These are phyloP conservation scores for Opeltia flavorubescens DNA, from an alignment of 495 filamentous ascomycete species.

Conservation along the genomic window DNA sequence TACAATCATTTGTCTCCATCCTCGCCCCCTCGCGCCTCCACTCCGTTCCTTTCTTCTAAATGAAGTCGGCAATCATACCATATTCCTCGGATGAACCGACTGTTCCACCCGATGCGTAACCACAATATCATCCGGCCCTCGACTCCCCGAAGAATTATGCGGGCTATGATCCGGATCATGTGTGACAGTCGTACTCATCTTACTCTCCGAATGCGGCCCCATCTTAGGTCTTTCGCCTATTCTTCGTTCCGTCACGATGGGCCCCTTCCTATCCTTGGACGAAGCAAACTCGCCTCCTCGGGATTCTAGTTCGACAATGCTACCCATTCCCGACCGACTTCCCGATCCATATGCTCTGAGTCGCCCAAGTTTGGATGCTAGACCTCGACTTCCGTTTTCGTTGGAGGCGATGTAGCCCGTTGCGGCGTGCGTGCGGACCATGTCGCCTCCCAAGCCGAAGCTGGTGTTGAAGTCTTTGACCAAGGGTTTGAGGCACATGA, in stretches of 20 bases:
- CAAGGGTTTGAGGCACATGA: slow-evolving; percentile 35
- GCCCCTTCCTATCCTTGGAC: background rate
- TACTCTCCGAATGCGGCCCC: background rate
- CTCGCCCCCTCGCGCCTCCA: too few relatives aligned
- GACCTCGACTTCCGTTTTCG: background rate
- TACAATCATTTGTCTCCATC: too few relatives aligned
- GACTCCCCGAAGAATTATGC: background rate
- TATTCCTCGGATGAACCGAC: background rate
- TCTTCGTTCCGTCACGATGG: background rate
- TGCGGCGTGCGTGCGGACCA: background rate
- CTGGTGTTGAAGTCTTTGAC: slow-evolving; percentile 15
- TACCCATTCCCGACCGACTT: background rate
- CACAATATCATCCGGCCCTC: background rate
- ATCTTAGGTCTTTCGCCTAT: background rate
- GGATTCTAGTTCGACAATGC: background rate
- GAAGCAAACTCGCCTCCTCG: background rate
- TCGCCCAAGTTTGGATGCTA: background rate
- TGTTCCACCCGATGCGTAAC: background rate
- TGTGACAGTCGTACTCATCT: background rate
- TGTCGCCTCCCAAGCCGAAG: background rate
- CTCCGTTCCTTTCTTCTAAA: too few relatives aligned
- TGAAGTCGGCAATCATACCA: background rate
- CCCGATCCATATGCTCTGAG: background rate
- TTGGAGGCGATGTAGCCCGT: background rate
- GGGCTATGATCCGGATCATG: background rate